Conservation (phyloP, 2,329 filamentous ascomycete species). For the Fusarium compactum region DNA sequence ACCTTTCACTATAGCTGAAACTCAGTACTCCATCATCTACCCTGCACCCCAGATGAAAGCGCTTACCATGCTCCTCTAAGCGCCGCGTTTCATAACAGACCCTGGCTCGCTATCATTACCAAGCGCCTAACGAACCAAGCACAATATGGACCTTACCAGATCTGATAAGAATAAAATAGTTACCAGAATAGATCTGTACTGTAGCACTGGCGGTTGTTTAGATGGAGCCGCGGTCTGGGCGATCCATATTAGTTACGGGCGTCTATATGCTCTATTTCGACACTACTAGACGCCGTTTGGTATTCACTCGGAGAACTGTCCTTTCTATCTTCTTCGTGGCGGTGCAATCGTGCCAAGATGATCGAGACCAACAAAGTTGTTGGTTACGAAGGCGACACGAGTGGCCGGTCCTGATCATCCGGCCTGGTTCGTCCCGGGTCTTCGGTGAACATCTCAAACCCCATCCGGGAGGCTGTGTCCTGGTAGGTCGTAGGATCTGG, state of each 20-base stretch:
- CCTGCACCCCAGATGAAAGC: constrained; percentile 15
- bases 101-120: constrained; percentile 18
- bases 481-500: constrained; percentile 9
- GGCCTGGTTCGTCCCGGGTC: constrained; percentile 12
- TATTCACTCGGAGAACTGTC: not conserved
- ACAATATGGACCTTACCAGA: not conserved
- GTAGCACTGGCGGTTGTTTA: constrained; percentile 20
- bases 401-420: constrained; percentile 1
- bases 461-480: constrained; percentile 14
- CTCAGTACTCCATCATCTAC: not conserved
- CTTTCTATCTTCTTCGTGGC: constrained; percentile 16
- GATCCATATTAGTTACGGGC: constrained; percentile 10
- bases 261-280: constrained; percentile 5
- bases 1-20: constrained; percentile 13
- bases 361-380: constrained; percentile 5
- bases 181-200: constrained; percentile 21
- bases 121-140: constrained; percentile 18
- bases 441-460: constrained; percentile 5
- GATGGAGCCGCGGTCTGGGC: not conserved
- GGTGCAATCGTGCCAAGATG: constrained; percentile 19
- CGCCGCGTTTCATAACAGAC: constrained; percentile 30
- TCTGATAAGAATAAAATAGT: not conserved
- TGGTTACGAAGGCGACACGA: constrained; percentile 4
- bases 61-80: constrained; percentile 31
- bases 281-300: constrained; percentile 11